Percentiles rank a stretch among this genome's conserved stretches.
Evolutionary conservation across 1,284 basidiomycete species (phyloP).

Genomic region (Ganoderma lucidum): DNA sequence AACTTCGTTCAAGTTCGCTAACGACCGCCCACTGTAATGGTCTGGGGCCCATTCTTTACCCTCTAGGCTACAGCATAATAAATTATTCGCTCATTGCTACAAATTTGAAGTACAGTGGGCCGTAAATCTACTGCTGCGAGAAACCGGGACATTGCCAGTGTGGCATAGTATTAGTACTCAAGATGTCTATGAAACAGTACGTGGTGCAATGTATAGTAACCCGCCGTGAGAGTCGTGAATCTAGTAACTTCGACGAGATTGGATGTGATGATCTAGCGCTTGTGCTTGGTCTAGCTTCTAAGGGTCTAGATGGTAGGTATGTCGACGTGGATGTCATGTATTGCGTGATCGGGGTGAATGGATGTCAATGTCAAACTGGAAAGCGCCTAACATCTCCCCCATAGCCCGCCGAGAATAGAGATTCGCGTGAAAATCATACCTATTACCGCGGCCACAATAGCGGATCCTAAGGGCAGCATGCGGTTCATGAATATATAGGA

Average conservation of each 20-base stretch:
- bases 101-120: too few relatives aligned
- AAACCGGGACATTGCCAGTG: not conserved
- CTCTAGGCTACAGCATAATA: too few relatives aligned
- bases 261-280: not conserved
- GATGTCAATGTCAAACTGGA: not conserved
- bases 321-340: not conserved
- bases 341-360: not conserved
- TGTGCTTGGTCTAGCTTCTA: not conserved
- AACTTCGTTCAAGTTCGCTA: too few relatives aligned
- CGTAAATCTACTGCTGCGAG: not conserved
- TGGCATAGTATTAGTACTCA: not conserved
- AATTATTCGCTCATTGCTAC: too few relatives aligned
- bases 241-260: not conserved
- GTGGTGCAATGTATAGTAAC: not conserved
- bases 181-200: not conserved
- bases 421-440: conserved; percentile 24
- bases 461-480: conserved; percentile 14
- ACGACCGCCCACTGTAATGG: too few relatives aligned
- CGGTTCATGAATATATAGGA: not conserved
- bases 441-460: conserved; percentile 26
- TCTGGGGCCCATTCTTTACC: too few relatives aligned
- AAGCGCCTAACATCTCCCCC: conserved; percentile 28
- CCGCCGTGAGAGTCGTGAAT: not conserved
- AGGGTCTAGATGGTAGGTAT: not conserved
- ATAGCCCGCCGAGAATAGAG: conserved; percentile 21